Base-by-base conservation (phyloP, 1,139 yeast species). In the Kodamaea plutei region DNA sequence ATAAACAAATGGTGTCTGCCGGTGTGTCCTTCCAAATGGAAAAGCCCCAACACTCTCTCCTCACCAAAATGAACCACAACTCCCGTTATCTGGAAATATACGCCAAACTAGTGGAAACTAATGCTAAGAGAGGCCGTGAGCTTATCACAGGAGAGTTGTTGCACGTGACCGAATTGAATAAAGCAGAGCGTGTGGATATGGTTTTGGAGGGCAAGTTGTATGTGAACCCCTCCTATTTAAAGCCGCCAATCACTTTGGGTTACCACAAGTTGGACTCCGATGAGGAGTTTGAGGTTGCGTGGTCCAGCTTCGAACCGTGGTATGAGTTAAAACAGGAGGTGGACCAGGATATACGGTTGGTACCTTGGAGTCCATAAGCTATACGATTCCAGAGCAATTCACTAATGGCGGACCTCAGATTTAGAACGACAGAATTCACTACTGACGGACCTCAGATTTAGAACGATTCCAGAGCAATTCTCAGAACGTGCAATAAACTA, bases 301-400 rank as follows among this genome's bases (percentile, higher is more conserved):
- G 74, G 74, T 43, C 54, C 20, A 63, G 60, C 36, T 66, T 68
- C 37, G 74, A 72, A 35, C 79, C 79, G 0, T 73, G 79, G 79
- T 67, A 59, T 12, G 71, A 66, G 36, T 51, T 73, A 36, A 64
- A 61, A 34, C 39, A 54, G 17, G 78, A 72, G 30, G 67, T 73
- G 3, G 45, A 43, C 25, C 33, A 37, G 37, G 69, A 68, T 29
- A 63, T 73, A 15, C 50, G 75, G 31, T 55, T 70, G 30, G 61
- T 72, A 12, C 76, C 77, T 17, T 17, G 20, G 20, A 17, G n/a
- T n/a, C n/a, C n/a, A n/a, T n/a, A n/a, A n/a, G n/a, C n/a, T n/a
- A n/a, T n/a, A n/a, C n/a, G n/a, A n/a, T n/a, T n/a, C n/a, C n/a
- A n/a, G n/a, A n/a, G n/a, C n/a, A n/a, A n/a, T n/a, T n/a, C n/a